Percentiles rank a stretch among this genome's conserved stretches.
These are phyloP conservation scores for Gnaphalium uliginosum DNA, from an alignment of 129 eudicot species.

Conservation along the genomic window DNA sequence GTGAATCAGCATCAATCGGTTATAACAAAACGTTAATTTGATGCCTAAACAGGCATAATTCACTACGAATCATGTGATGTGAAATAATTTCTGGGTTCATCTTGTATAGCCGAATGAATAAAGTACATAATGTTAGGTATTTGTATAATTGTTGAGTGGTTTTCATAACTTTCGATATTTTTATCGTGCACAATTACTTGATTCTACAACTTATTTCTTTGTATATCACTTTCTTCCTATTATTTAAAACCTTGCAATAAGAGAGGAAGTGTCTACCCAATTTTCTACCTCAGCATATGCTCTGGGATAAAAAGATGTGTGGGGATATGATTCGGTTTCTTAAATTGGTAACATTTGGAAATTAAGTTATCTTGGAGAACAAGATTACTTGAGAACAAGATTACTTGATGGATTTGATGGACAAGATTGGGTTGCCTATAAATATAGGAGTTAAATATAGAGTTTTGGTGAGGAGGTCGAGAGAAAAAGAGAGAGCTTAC, in stretches of 20 bases:
- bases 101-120: background rate
- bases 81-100: constrained; percentile 10
- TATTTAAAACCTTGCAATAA: constrained; percentile 27
- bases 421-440: too few species aligned
- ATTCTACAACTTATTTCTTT: constrained; percentile 17
- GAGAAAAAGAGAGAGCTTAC: too few species aligned
- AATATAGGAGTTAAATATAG: too few species aligned
- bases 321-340: too few species aligned
- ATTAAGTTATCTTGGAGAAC: too few species aligned
- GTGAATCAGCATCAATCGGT: too few species aligned
- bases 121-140: constrained; percentile 18
- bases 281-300: constrained; percentile 36
- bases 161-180: constrained; percentile 30
- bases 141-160: constrained; percentile 17
- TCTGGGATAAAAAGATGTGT: constrained; percentile 12
- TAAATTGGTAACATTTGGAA: too few species aligned
- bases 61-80: constrained; percentile 25
- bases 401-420: too few species aligned
- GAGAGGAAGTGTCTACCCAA: constrained; percentile 19
- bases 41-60: constrained; percentile 30
- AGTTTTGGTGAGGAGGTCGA: too few species aligned
- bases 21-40: constrained; percentile 24
- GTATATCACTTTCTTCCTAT: constrained; percentile 32
- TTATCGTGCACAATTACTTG: constrained; percentile 14
- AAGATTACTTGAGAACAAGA: too few species aligned